Percentiles rank a stretch among this genome's conserved stretches.
phyloP scores from a whole-genome alignment of 495 filamentous ascomycete species.

The Aspergillus wentii region DNA sequence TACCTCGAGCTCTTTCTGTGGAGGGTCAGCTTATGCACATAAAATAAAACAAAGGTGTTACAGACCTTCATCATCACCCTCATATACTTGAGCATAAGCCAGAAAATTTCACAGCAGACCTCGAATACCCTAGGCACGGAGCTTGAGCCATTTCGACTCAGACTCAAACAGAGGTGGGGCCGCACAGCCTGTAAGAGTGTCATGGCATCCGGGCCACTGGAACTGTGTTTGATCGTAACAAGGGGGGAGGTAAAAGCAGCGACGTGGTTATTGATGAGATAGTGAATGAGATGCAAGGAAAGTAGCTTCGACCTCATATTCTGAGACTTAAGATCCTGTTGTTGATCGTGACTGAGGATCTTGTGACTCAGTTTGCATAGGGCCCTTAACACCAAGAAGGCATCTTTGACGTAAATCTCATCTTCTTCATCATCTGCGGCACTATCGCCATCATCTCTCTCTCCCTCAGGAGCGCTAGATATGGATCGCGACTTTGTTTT shows the following conservation, averaged over 20 bases:
- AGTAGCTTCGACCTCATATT: slow-evolving; percentile 97
- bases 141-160: slow-evolving; percentile 92
- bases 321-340: slow-evolving; percentile 86
- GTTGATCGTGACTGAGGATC: slow-evolving; percentile 77
- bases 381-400: slow-evolving; percentile 93
- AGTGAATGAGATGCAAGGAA: slow-evolving; percentile 90
- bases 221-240: slow-evolving; percentile 85
- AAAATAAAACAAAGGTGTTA: neutral
- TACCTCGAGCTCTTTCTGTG: slow-evolving; percentile 92
- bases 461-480: slow-evolving; percentile 47
- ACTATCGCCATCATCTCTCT: slow-evolving; percentile 42
- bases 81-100: slow-evolving; percentile 92
- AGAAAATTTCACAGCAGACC: slow-evolving; percentile 95
- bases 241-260: slow-evolving; percentile 81
- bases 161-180: slow-evolving; percentile 88
- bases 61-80: slow-evolving; percentile 85
- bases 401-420: slow-evolving; percentile 93
- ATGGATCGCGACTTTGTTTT: slow-evolving; percentile 45
- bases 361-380: slow-evolving; percentile 98
- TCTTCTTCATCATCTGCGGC: slow-evolving; percentile 85
- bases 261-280: slow-evolving; percentile 86
- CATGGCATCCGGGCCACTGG: slow-evolving; percentile 76
- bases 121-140: slow-evolving; percentile 89
- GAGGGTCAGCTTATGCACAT: slow-evolving; percentile 5
- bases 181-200: slow-evolving; percentile 93